Evolutionary conservation across 83 land plant genomes (phyloP).

Genomic region (Thuja plicata): DNA sequence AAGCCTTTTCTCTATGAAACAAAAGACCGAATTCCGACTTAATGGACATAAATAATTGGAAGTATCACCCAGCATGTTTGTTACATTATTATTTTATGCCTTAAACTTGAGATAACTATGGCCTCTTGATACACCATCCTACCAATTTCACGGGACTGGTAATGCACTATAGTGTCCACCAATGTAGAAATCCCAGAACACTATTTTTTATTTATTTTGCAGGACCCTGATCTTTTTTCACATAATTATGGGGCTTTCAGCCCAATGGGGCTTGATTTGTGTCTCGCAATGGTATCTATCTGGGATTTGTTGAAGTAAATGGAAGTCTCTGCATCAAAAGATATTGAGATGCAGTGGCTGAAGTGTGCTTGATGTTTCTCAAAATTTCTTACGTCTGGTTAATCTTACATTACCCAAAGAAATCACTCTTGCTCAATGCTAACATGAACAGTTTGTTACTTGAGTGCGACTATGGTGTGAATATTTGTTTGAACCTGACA

Average conservation of each 20-base stretch:
- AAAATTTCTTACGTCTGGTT: not conserved
- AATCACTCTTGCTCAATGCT: not conserved
- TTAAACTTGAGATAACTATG: not conserved
- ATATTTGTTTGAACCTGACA: not conserved
- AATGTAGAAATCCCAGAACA: no score
- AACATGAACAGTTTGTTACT: not conserved
- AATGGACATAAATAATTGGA: not conserved
- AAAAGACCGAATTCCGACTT: not conserved
- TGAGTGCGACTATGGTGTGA: not conserved
- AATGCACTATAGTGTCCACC: not conserved
- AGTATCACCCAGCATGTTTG: not conserved
- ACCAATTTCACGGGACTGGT: not conserved
- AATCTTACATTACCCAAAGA: not conserved
- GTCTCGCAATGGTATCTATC: not conserved
- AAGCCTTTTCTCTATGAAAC: not conserved
- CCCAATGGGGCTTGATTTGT: not conserved
- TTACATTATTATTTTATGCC: not conserved
- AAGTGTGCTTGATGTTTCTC: not conserved
- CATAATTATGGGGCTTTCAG: not conserved
- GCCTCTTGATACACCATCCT: not conserved
- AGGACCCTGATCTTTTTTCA: not conserved
- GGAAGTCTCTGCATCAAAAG: not conserved
- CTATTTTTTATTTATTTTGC: not conserved
- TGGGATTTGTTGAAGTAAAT: not conserved
- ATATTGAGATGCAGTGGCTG: not conserved